phyloP scores from a whole-genome alignment of 192 early-diverging fungal species.

The Podila clonocystis region DNA sequence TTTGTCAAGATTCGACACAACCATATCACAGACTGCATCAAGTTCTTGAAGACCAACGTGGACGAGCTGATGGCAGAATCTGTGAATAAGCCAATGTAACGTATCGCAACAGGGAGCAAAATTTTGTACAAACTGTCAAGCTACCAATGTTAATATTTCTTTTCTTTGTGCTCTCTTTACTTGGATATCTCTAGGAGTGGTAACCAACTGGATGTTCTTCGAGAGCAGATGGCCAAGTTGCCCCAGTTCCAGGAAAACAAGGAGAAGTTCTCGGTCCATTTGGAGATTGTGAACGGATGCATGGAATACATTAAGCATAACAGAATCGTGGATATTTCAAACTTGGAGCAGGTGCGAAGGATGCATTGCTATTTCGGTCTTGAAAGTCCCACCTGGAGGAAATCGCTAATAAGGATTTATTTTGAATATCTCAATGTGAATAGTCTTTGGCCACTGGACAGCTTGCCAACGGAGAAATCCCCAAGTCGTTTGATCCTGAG shows the following conservation, averaged over 20 bases:
- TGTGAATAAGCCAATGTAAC: conserved; percentile 26
- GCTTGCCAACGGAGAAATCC: conserved; percentile 70
- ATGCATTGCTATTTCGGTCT: not conserved
- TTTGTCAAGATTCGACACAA: conserved; percentile 82
- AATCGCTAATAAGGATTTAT: too few species aligned
- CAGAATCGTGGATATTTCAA: conserved; percentile 72
- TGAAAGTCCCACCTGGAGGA: too few species aligned
- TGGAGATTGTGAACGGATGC: conserved; percentile 85
- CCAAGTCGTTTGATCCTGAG: conserved; percentile 77
- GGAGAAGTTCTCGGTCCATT: conserved; percentile 67
- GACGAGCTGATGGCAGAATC: conserved; percentile 72
- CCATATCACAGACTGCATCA: conserved; percentile 84
- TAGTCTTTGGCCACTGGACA: conserved; percentile 72
- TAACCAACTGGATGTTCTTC: conserved; percentile 81
- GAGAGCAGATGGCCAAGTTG: conserved; percentile 84
- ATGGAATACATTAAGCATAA: conserved; percentile 74
- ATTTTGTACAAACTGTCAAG: too few species aligned
- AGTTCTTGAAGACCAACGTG: conserved; percentile 76
- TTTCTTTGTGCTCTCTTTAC: not conserved
- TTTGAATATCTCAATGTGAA: not conserved
- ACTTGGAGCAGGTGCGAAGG: conserved; percentile 71
- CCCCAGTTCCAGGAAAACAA: conserved; percentile 83
- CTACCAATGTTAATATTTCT: not conserved
- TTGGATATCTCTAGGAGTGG: conserved; percentile 29
- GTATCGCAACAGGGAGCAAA: not conserved